These are phyloP conservation scores for Tricholomella constricta DNA, from an alignment of 768 basidiomycete genomes.

Conservation along the genomic window DNA sequence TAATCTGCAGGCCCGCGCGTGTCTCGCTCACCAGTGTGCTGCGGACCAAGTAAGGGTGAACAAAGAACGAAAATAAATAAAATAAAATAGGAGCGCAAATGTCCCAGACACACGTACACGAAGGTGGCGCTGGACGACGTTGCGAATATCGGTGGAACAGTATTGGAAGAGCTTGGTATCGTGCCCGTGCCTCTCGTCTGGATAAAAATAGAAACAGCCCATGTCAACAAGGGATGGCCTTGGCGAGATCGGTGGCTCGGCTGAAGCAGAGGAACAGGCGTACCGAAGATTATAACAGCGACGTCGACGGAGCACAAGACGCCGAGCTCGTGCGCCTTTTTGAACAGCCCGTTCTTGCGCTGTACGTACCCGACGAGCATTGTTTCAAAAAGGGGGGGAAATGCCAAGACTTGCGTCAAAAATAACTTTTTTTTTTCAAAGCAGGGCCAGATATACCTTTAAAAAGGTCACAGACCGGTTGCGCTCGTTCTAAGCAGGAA, in stretches of 20 bases:
- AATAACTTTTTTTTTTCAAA: constrained; percentile 23
- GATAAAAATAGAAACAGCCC: constrained; percentile 22
- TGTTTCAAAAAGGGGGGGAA: constrained; percentile 12
- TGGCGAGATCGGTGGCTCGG: constrained; percentile 10
- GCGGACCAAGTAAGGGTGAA: constrained; percentile 8
- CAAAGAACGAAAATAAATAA: too few relatives aligned
- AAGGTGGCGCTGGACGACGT: constrained; percentile 62
- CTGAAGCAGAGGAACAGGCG: neutral
- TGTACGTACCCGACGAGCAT: constrained; percentile 1
- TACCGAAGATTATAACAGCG: constrained; percentile 19
- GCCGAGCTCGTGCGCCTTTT: constrained; percentile 20
- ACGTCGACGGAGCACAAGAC: constrained; percentile 20
- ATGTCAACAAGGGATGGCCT: constrained; percentile 10
- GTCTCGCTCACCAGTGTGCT: constrained; percentile 41
- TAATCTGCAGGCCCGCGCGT: constrained; percentile 37
- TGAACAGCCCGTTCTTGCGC: constrained; percentile 21
- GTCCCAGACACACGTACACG: constrained; percentile 29
- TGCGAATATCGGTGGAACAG: constrained; percentile 58
- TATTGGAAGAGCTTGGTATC: constrained; percentile 75
- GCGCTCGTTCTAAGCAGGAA: constrained; percentile 16
- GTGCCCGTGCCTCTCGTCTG: constrained; percentile 37
- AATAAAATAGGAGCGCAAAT: neutral
- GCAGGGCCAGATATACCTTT: constrained; percentile 14
- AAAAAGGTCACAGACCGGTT: constrained; percentile 22
- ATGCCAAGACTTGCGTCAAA: constrained; percentile 21